These are phyloP conservation scores for Venturia effusa DNA, from an alignment of 2,329 filamentous ascomycete species.

Conservation along the genomic window DNA sequence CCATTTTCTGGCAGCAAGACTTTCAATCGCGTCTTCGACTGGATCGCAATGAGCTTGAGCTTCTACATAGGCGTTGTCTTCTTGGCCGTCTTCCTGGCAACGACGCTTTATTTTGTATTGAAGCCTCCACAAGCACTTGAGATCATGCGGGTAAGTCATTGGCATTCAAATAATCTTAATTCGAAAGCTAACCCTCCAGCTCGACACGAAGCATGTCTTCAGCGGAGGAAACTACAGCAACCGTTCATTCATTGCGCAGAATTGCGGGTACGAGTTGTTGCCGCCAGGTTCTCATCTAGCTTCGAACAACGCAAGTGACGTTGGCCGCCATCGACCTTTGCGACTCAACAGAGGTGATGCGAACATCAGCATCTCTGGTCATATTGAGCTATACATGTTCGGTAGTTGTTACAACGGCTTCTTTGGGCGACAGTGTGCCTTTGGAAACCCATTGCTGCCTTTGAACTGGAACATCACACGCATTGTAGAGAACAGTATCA, in stretches of 20 bases:
- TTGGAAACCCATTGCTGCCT: not conserved
- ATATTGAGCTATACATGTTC: constrained; percentile 1
- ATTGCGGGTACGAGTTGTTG: not conserved
- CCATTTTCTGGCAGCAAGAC: not conserved
- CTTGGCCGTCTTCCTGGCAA: not conserved
- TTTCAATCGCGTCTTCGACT: not conserved
- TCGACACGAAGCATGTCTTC: not conserved
- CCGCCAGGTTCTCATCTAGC: not conserved
- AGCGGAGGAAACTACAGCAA: not conserved
- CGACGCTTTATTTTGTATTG: not conserved
- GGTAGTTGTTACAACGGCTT: not conserved
- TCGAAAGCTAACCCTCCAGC: not conserved
- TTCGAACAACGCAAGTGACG: not conserved
- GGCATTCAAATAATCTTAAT: not conserved
- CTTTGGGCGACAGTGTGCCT: not conserved
- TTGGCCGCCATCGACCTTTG: not conserved
- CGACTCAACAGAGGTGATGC: not conserved
- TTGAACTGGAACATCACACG: constrained; percentile 1
- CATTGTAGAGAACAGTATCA: not conserved
- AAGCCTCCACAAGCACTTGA: not conserved
- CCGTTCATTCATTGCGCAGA: not conserved
- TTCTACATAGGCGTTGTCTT: not conserved
- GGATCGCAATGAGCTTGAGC: not conserved
- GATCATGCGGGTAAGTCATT: not conserved
- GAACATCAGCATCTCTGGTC: not conserved